Evolutionary conservation across 2,329 filamentous ascomycete genomes (phyloP), one percentile per base, ranked within the genome.

Genomic region (Aureobasidium sp.): DNA sequence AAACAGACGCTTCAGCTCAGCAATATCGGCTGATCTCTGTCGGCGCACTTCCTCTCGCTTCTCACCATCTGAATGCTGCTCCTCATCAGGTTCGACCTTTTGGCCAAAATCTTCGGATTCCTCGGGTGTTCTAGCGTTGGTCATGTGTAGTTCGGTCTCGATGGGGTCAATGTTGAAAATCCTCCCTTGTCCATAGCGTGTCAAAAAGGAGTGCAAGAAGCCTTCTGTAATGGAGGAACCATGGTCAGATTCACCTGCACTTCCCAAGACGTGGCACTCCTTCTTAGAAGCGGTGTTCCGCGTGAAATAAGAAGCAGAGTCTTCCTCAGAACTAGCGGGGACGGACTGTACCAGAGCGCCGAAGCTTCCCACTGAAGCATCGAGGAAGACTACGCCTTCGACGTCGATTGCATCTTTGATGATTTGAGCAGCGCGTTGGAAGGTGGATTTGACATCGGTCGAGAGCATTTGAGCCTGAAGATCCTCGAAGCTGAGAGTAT

Each of bases 401-500:
- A 79, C 76, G 9, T 72, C 71, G 22, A 82, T 70, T n/a, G 79
- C 78, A 62, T 81, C 75, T 1, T 76, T 74, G 3, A 83, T 70
- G 0, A 82, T 65, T 34, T 77, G 75, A 0, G 80, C 78, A 1
- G 81, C 81, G 25, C 80, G 73, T 14, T 72, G 70, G 61, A 82
- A 81, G 2, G 77, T 77, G 64, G 48, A 56, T 5, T 61, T 39
- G 11, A 64, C 53, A 27, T 76, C 65, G n/a, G 44, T 53, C 22
- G 44, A 66, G n/a, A 62, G 27, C 63, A 61, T 61, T 27, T 44
- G 39, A 15, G 25, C n/a, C 7, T 61, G 58, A 1, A 61, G 39
- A 47, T 52, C 29, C 5, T 49, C 44, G 17, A 34, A 31, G 12
- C 17, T 29, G 12, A 37, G 17, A 20, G 11, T 4, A 15, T 29